A percentile compares a stretch with the other conserved stretches of the same genome.
Evolutionary conservation across 2,329 filamentous ascomycete species (phyloP).

Genomic region (Fusarium verrucosum): DNA sequence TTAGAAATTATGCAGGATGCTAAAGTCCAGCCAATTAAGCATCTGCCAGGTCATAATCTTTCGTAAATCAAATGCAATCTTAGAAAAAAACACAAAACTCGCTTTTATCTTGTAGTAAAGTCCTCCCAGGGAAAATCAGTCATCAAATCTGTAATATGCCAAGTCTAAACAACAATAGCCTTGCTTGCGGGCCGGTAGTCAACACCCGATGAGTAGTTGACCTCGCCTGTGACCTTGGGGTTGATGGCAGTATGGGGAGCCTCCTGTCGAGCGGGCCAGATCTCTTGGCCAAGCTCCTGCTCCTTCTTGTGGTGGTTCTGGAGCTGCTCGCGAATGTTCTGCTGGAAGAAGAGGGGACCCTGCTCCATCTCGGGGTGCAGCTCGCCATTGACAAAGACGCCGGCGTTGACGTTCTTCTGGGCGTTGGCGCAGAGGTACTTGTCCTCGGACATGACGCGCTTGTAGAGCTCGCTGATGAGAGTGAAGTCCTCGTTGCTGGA

Average conservation of each 20-base stretch:
- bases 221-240: slow-evolving; percentile 41
- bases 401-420: slow-evolving; percentile 69
- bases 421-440: slow-evolving; percentile 68
- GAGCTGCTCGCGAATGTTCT: slow-evolving; percentile 58
- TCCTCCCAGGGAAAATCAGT: slow-evolving; percentile 6
- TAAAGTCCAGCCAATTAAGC: slow-evolving; percentile 20
- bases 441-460: slow-evolving; percentile 71
- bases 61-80: slow-evolving; percentile 36
- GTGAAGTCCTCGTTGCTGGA: slow-evolving; percentile 67
- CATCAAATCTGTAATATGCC: not conserved
- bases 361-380: slow-evolving; percentile 70
- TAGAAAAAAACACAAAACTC: slow-evolving; percentile 26
- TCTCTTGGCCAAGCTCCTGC: slow-evolving; percentile 55
- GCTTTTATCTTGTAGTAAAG: slow-evolving; percentile 28
- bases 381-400: slow-evolving; percentile 70
- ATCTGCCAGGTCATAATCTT: slow-evolving; percentile 24
- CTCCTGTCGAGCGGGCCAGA: slow-evolving; percentile 61
- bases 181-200: slow-evolving; percentile 46
- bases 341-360: slow-evolving; percentile 66
- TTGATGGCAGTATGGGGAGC: slow-evolving; percentile 43
- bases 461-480: slow-evolving; percentile 67
- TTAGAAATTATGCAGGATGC: slow-evolving; percentile 22
- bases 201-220: slow-evolving; percentile 49
- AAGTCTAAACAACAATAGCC: slow-evolving; percentile 34
- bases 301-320: slow-evolving; percentile 59